A percentile compares a stretch with the other conserved stretches of the same genome.
These are phyloP conservation scores for Ceratopteris richardii DNA, from an alignment of 75 land plant genomes.

Conservation along the genomic window DNA sequence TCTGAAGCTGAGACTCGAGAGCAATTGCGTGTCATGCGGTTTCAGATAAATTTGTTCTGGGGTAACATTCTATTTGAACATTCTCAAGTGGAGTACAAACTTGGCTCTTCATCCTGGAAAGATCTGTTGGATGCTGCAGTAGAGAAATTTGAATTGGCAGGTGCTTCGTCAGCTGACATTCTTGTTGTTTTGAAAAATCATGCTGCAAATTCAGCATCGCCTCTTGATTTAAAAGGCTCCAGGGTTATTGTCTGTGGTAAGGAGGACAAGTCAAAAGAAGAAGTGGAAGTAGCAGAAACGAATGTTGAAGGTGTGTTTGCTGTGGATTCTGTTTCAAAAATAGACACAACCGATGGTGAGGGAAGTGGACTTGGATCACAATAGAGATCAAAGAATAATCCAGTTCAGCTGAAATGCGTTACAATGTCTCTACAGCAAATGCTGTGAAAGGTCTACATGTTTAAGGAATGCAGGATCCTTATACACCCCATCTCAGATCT, in stretches of 20 bases:
- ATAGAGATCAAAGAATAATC: no score
- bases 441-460: no score
- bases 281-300: no score
- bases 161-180: slow-evolving; percentile 68
- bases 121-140: slow-evolving; percentile 58
- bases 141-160: slow-evolving; percentile 69
- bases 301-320: no score
- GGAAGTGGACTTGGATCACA: no score
- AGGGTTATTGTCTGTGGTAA: no score
- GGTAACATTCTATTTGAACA: slow-evolving; percentile 83
- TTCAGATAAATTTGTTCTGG: slow-evolving; percentile 83
- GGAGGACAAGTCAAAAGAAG: no score
- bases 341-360: slow-evolving; percentile 61
- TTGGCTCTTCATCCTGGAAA: slow-evolving; percentile 55
- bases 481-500: no score
- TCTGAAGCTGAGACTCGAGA: slow-evolving; percentile 53
- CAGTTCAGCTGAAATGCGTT: no score
- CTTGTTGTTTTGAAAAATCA: slow-evolving; percentile 58
- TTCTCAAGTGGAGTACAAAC: slow-evolving; percentile 67
- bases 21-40: slow-evolving; percentile 67
- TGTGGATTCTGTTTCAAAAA: no score
- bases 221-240: slow-evolving; percentile 11
- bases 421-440: no score
- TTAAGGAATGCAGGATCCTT: no score
- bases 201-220: slow-evolving; percentile 39